Evolutionary conservation across 331 rosid genomes (phyloP), one percentile per base, ranked within the genome.

Genomic region (Arachis monticola): DNA sequence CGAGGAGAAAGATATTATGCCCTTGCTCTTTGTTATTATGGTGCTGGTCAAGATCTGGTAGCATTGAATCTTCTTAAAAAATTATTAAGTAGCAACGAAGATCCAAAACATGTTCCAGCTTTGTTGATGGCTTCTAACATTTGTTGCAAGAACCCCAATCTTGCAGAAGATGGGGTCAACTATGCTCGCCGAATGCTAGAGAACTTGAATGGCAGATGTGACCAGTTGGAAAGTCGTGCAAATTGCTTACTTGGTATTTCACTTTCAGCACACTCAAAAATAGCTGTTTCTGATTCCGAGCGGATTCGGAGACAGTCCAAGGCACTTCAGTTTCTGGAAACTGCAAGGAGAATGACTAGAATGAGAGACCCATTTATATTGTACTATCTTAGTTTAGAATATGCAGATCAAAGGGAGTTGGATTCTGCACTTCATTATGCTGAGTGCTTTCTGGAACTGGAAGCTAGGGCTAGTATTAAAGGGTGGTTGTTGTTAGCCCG

Each of bases 81-180:
- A 71, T 57, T 90, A 85, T 78, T 95, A 86, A 76, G 79, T 65
- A 73, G 74, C 27, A 61, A 64, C 0, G 93, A 85, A 85, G 93
- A 88, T 80, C 97, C 93, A 40, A 89, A 68, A 10, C 88, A 81
- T 56, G 77, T 88, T 81, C 92, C 86, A 10, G 93, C 88, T 79
- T 79, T 89, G 81, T 82, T 95, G 61, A 70, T 80, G 85, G 97
- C 99, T 66, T 92, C 97, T 10, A 95, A 88, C 86, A 95, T 95
- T 74, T 92, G 97, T 80, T 85, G 87, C 40, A 92, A 84, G 69
- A 76, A 76, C 67, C 80, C 81, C 17, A 68, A 82, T 46, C 89
- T 79, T 55, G 88, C 90, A 12, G 83, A 80, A 80, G 96, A 92
- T 47, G 96, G 92, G 66, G 76, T 74, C 72, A 63, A 69, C 73